Base-by-base conservation (phyloP, 2,329 filamentous ascomycete species). In the Aspergillus terreus region DNA sequence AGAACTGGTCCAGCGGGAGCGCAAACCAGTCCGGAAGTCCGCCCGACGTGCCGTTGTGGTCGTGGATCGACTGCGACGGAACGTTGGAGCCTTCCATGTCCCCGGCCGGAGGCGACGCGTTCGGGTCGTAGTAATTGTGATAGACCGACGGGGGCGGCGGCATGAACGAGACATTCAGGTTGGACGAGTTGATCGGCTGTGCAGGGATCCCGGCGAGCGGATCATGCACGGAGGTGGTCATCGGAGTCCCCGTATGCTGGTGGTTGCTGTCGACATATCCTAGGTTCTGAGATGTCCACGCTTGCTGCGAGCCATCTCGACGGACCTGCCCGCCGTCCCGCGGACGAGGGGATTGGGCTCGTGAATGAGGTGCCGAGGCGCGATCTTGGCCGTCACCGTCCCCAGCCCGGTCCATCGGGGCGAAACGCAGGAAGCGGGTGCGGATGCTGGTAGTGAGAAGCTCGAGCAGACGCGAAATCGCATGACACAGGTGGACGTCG, bases 401-500 rank as follows among this genome's bases (percentile, higher is more conserved):
- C 14, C 55, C 64, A 6, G 70, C 73, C n/a, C 79, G 73, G 44
- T 78, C 77, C 49, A 73, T 74, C 4, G 78, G 78, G 7, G 78
- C 74, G 52, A 84, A 79, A 25, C 81, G 79, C 19, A 84, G 74
- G 58, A 85, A 81, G 45, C 79, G 76, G 4, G 77, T 77, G 48
- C 81, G 80, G 50, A 84, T 80, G 52, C 78, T 80, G 46, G 78
- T 74, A 2, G 80, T 84, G 12, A 86, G 73, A 3, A 79, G 78
- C 55, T 83, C 77, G 12, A 85, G 74, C 14, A 85, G 74, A 41
- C 82, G 80, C 11, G 83, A 82, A 52, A 85, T 84, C 21, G 81
- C 80, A 56, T 82, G 79, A 45, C 78, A 81, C 2, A 86, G 76
- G 63, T 86, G 83, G 14, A 86, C 82, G 59, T 86, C 83, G 60